Percentiles rank a stretch among this genome's conserved stretches.
These are phyloP conservation scores for Lentithecium fluviatile DNA, from an alignment of 495 filamentous ascomycete genomes.

Conservation along the genomic window DNA sequence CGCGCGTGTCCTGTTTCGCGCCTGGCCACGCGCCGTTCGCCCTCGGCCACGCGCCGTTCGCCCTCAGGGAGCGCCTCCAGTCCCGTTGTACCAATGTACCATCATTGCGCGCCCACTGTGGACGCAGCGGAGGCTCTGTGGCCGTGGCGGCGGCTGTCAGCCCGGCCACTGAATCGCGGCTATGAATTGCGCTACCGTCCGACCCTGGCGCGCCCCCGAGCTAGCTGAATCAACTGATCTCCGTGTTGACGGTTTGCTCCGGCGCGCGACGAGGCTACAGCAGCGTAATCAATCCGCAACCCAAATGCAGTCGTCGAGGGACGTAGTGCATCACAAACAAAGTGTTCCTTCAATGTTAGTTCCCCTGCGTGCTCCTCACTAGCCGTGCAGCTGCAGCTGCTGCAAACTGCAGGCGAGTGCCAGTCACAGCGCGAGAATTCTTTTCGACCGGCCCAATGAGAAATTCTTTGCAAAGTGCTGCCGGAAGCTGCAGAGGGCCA, in stretches of 20 bases:
- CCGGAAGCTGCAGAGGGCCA: not conserved
- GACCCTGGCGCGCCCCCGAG: no score
- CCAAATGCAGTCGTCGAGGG: not conserved
- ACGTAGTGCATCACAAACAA: not conserved
- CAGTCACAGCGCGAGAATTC: slow-evolving; percentile 5
- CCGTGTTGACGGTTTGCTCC: not conserved
- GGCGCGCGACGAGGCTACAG: not conserved
- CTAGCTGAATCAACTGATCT: no score
- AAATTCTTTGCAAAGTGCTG: slow-evolving; percentile 2
- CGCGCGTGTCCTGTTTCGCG: no score
- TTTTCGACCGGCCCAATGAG: slow-evolving; percentile 29
- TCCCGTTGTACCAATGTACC: no score
- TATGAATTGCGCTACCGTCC: no score
- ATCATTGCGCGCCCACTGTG: no score
- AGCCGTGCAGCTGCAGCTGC: not conserved
- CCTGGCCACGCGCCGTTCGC: no score
- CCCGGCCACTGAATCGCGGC: not conserved
- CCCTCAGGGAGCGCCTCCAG: no score
- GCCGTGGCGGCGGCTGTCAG: not conserved
- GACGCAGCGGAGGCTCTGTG: not conserved
- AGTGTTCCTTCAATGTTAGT: not conserved
- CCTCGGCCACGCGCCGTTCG: no score
- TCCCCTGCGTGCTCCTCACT: not conserved
- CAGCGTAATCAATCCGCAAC: not conserved
- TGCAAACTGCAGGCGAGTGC: not conserved